Percentiles rank a stretch among this genome's conserved stretches.
These are phyloP conservation scores for Penicillium nucicola DNA, from an alignment of 495 filamentous ascomycete genomes.

Conservation along the genomic window DNA sequence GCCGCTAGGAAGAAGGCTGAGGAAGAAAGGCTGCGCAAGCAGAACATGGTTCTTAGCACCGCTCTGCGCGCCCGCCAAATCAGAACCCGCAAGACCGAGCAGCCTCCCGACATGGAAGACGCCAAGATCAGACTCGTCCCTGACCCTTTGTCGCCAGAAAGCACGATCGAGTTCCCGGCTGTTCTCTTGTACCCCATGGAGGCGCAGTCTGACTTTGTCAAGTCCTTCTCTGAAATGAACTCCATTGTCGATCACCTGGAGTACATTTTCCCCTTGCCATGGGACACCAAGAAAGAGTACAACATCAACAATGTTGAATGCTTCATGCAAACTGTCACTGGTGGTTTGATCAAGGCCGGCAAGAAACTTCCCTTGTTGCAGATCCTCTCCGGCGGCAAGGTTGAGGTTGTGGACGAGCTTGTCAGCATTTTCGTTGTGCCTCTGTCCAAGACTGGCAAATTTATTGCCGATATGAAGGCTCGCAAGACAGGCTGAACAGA, in stretches of 20 bases:
- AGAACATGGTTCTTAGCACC: constrained; percentile 57
- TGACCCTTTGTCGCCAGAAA: constrained; percentile 69
- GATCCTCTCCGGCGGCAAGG: constrained; percentile 69
- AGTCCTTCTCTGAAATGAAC: constrained; percentile 71
- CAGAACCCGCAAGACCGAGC: constrained; percentile 57
- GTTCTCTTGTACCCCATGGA: constrained; percentile 81
- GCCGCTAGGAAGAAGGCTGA: constrained; percentile 43
- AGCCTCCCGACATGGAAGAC: constrained; percentile 83
- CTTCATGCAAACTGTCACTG: constrained; percentile 77
- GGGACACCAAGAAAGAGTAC: constrained; percentile 75
- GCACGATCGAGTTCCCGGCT: constrained; percentile 68
- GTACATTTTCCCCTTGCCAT: constrained; percentile 80
- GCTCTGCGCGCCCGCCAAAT: constrained; percentile 78
- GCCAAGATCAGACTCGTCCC: constrained; percentile 63
- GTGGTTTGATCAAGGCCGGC: constrained; percentile 86
- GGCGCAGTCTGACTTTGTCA: constrained; percentile 83
- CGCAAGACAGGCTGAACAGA: constrained; percentile 42
- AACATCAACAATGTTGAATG: constrained; percentile 65
- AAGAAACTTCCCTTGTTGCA: constrained; percentile 75
- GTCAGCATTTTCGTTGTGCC: constrained; percentile 80
- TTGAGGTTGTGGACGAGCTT: constrained; percentile 84
- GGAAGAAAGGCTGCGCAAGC: constrained; percentile 49
- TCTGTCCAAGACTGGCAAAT: constrained; percentile 59
- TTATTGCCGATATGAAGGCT: constrained; percentile 79
- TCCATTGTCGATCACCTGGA: constrained; percentile 67